Evolutionary conservation across 768 basidiomycete genomes (phyloP).

Genomic region (Suillus tomentosus): DNA sequence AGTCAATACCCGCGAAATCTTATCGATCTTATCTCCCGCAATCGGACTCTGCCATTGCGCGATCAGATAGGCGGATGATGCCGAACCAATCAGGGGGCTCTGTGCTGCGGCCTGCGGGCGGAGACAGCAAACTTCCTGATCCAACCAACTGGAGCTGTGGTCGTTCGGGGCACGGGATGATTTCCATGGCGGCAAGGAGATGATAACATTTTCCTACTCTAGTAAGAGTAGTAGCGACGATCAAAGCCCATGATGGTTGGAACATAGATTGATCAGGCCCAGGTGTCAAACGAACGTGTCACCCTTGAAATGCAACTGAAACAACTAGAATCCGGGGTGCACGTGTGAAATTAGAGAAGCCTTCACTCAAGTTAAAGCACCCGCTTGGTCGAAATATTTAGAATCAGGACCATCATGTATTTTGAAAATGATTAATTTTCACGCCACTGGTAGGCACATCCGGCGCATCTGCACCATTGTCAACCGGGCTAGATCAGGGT

Average conservation of each 20-base stretch:
- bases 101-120: not conserved
- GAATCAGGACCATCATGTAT: not conserved
- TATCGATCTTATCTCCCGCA: not conserved
- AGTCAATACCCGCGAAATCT: not conserved
- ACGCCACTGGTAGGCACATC: conserved; percentile 69
- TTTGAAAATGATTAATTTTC: conserved; percentile 49
- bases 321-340: not conserved
- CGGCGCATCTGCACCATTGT: conserved; percentile 50
- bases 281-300: not conserved
- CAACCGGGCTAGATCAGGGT: conserved; percentile 2
- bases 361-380: not conserved
- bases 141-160: not conserved
- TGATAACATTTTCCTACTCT: not conserved
- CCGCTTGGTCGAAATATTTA: not conserved
- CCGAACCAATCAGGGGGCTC: conserved; percentile 1
- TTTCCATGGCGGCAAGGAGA: not conserved
- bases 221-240: not conserved
- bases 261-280: not conserved
- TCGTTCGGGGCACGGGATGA: not conserved
- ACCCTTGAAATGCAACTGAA: not conserved
- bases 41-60: too few relatives aligned
- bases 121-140: not conserved
- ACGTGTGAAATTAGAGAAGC: not conserved
- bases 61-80: not conserved
- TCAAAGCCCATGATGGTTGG: not conserved